Evolutionary conservation across 2,329 filamentous ascomycete species (phyloP).

Genomic region (Colletotrichum cereale): DNA sequence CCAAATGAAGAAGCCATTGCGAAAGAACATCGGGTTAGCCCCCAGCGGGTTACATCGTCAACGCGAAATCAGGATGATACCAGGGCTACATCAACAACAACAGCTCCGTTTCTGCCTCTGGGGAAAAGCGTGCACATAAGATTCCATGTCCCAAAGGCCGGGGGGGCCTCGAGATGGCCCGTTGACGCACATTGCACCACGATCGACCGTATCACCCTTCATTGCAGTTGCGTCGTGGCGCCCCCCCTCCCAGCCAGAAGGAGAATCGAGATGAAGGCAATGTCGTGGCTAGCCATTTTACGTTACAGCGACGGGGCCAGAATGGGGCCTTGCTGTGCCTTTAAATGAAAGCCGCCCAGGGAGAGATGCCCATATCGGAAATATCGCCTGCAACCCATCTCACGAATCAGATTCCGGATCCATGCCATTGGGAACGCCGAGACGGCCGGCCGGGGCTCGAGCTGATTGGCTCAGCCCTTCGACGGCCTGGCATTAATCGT

Average conservation of each 20-base stretch:
- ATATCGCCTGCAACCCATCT: conserved; percentile 24
- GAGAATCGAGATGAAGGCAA: background rate
- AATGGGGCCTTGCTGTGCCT: background rate
- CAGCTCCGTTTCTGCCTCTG: background rate
- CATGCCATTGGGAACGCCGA: conserved; percentile 37
- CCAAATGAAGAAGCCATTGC: background rate
- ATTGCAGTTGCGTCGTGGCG: background rate
- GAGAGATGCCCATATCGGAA: conserved; percentile 36
- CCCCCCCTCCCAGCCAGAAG: background rate
- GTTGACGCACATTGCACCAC: conserved; percentile 3
- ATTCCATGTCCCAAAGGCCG: background rate
- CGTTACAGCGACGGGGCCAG: conserved; percentile 13
- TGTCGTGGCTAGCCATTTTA: conserved; percentile 8
- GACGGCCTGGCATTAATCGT: conserved; percentile 21
- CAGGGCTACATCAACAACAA: too few species aligned
- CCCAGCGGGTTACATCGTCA: too few species aligned
- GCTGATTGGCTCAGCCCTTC: conserved; percentile 22
- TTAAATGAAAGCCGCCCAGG: conserved; percentile 20
- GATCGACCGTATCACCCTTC: conserved; percentile 17
- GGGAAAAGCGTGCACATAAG: background rate
- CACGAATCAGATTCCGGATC: conserved; percentile 37
- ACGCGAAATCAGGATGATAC: background rate
- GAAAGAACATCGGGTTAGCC: background rate
- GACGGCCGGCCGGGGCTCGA: conserved; percentile 17
- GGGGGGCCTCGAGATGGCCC: background rate